Conservation (phyloP, 768 basidiomycete species). For the Trametes cingulata region DNA sequence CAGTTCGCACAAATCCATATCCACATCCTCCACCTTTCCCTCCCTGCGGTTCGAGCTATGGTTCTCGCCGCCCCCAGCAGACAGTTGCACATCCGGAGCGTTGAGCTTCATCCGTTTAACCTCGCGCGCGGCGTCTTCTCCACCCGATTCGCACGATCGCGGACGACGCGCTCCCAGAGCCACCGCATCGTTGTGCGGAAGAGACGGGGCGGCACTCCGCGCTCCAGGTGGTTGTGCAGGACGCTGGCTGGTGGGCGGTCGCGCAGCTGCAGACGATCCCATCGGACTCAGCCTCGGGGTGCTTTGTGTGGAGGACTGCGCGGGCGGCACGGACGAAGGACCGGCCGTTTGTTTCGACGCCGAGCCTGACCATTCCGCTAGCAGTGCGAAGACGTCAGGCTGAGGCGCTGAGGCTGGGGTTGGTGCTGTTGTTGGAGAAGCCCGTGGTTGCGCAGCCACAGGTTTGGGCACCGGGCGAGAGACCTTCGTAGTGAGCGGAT, state of each 20-base stretch:
- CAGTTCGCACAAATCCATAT: too few relatives aligned
- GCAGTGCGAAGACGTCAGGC: constrained; percentile 1
- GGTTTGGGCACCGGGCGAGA: neutral
- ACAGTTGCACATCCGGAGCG: neutral
- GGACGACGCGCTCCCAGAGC: too few relatives aligned
- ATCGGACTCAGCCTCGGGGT: neutral
- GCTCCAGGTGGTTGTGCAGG: too few relatives aligned
- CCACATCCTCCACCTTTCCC: neutral
- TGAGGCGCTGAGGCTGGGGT: neutral
- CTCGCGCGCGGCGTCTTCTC: neutral
- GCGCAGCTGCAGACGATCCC: too few relatives aligned
- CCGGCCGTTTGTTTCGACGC: too few relatives aligned
- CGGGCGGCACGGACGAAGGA: neutral
- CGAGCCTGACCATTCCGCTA: constrained; percentile 2
- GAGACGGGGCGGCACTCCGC: too few relatives aligned
- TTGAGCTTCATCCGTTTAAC: neutral
- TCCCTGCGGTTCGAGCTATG: too few relatives aligned
- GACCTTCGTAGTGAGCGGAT: constrained; percentile 2
- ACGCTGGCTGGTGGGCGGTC: too few relatives aligned
- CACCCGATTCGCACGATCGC: too few relatives aligned
- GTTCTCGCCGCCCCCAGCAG: too few relatives aligned
- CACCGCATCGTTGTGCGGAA: too few relatives aligned
- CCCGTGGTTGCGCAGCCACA: neutral
- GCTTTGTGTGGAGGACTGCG: neutral
- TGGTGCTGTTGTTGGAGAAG: neutral